phyloP scores from a whole-genome alignment of 1,284 basidiomycete genomes.

The Apiotrichum gamsii region DNA sequence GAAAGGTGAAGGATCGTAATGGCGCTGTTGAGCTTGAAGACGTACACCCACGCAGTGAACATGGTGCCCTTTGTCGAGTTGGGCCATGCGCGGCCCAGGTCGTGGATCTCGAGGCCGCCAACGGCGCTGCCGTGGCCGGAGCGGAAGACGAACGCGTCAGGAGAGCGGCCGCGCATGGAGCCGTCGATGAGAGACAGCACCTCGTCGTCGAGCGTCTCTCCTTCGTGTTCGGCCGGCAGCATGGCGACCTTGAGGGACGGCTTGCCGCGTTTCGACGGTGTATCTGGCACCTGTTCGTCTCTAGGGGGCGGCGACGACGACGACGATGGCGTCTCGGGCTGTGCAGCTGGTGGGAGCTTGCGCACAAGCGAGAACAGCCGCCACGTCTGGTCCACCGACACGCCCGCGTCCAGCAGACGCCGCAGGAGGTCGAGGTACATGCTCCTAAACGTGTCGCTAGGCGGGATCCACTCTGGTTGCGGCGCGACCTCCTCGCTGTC shows the following conservation, averaged over 20 bases:
- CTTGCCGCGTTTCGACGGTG: not conserved
- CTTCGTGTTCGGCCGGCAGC: not conserved
- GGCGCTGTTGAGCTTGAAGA: constrained; percentile 38
- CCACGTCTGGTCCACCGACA: constrained; percentile 31
- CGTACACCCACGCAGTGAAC: constrained; percentile 41
- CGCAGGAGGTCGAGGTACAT: constrained; percentile 33
- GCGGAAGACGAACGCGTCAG: constrained; percentile 37
- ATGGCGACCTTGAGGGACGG: not conserved
- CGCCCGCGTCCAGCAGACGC: constrained; percentile 34
- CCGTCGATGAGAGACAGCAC: constrained; percentile 38
- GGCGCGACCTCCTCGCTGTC: constrained; percentile 12
- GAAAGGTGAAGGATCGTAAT: constrained; percentile 40
- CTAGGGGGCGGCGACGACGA: too few species aligned
- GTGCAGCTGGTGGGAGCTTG: constrained; percentile 18
- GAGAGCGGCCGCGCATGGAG: constrained; percentile 36
- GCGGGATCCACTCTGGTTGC: constrained; percentile 21
- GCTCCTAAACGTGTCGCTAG: constrained; percentile 15
- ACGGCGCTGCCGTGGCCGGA: constrained; percentile 20
- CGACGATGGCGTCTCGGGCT: not conserved
- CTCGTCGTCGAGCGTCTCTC: constrained; percentile 31
- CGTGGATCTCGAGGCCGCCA: constrained; percentile 34
- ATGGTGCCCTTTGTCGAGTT: constrained; percentile 37
- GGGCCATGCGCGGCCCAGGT: constrained; percentile 38
- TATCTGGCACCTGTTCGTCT: too few species aligned
- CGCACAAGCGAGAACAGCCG: constrained; percentile 36